Evolutionary conservation across 164 flowering plant genomes (phyloP).

Genomic region (Kingdonia uniflora): DNA sequence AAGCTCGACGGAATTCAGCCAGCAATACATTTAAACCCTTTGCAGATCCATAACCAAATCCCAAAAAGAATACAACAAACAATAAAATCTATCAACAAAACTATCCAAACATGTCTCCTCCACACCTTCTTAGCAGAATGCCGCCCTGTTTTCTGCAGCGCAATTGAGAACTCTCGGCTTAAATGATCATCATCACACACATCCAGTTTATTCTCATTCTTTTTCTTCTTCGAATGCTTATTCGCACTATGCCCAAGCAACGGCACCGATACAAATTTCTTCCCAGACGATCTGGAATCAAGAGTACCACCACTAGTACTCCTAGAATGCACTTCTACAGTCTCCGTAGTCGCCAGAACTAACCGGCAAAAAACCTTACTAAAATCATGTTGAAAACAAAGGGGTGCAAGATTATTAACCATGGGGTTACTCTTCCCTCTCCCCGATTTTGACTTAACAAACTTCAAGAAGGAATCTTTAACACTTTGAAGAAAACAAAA

Average conservation of each 20-base stretch:
- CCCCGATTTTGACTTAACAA: slow-evolving; percentile 3
- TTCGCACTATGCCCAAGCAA: background rate
- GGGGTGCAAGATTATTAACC: slow-evolving; percentile 1
- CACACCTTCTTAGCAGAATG: slow-evolving; percentile 8
- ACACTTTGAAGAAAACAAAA: slow-evolving; percentile 14
- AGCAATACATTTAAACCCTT: slow-evolving; percentile 11
- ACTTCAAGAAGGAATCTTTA: slow-evolving; percentile 11
- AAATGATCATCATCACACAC: background rate
- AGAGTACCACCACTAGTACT: background rate
- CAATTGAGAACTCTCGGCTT: slow-evolving; percentile 4
- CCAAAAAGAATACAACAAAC: slow-evolving; percentile 11
- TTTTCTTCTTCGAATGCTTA: slow-evolving; percentile 5
- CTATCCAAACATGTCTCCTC: slow-evolving; percentile 14
- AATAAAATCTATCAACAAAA: slow-evolving; percentile 8
- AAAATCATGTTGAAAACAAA: slow-evolving; percentile 17
- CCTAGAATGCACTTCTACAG: background rate
- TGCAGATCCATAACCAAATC: slow-evolving; percentile 10
- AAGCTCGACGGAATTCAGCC: background rate
- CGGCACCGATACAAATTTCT: background rate
- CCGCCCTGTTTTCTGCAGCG: slow-evolving; percentile 1
- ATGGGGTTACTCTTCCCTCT: background rate
- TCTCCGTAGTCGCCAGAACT: background rate
- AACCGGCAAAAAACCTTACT: slow-evolving; percentile 12
- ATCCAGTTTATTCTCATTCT: slow-evolving; percentile 8
- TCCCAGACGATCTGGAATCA: slow-evolving; percentile 3